Conservation (phyloP, 345 rosid genomes). For the Eucalyptus grandis region DNA sequence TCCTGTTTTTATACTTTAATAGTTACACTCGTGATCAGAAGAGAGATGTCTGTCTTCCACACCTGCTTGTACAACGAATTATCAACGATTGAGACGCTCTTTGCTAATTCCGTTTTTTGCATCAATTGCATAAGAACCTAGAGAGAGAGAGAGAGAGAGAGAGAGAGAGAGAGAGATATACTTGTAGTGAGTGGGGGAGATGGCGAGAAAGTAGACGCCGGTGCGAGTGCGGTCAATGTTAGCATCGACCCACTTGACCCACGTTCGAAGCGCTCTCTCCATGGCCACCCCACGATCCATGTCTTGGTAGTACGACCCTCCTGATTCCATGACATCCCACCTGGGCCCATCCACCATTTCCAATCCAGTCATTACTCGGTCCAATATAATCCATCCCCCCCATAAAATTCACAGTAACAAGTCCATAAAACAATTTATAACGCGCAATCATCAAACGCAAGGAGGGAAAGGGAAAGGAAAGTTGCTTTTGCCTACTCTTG, state of each 20-base stretch:
- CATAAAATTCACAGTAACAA: background rate
- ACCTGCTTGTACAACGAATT: background rate
- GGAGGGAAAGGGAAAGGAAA: background rate
- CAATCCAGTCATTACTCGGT: background rate
- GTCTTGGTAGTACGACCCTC: conserved; percentile 60
- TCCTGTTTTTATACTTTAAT: background rate
- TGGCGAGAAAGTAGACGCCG: conserved; percentile 66
- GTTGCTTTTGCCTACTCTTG: conserved; percentile 36
- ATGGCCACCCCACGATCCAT: conserved; percentile 77
- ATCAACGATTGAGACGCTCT: background rate
- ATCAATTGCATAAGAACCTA: background rate
- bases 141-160: background rate
- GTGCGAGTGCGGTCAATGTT: conserved; percentile 38
- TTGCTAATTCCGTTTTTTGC: background rate
- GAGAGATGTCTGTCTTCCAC: background rate
- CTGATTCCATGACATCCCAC: conserved; percentile 90
- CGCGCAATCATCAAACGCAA: background rate
- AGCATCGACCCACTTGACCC: conserved; percentile 77
- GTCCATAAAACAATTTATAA: background rate
- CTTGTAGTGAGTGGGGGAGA: conserved; percentile 93
- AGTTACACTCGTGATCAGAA: background rate
- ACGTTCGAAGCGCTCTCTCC: conserved; percentile 68
- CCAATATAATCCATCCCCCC: background rate
- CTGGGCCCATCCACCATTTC: conserved; percentile 16
- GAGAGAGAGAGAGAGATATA: background rate